Evolutionary conservation across 306 rosid species (phyloP).

Genomic region (Rubus parviflorus): DNA sequence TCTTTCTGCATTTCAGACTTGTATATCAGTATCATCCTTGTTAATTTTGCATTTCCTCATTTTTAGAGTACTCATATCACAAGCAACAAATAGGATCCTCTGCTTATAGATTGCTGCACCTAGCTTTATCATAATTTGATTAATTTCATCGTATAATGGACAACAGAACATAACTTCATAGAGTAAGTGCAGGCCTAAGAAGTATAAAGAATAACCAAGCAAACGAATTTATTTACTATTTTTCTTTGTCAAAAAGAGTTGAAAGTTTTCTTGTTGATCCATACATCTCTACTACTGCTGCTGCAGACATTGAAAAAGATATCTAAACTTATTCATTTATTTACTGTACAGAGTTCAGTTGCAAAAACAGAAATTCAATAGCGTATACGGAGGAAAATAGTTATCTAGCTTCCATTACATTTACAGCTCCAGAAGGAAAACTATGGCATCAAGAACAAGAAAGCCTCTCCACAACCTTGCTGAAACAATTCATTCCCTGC

Average conservation of each 20-base stretch:
- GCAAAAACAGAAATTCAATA: constrained; percentile 7
- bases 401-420: neutral
- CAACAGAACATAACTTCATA: too few relatives aligned
- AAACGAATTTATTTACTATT: too few relatives aligned
- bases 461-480: constrained; percentile 33
- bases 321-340: neutral
- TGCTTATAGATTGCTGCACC: neutral
- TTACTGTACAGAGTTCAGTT: neutral
- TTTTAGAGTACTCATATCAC: too few relatives aligned
- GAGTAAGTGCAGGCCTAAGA: too few relatives aligned
- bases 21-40: too few relatives aligned
- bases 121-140: neutral
- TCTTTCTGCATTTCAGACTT: too few relatives aligned
- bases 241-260: too few relatives aligned
- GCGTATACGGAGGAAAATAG: neutral
- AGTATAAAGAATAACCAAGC: neutral
- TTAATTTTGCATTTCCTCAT: too few relatives aligned
- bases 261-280: too few relatives aligned
- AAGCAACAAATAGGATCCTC: too few relatives aligned
- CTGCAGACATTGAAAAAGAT: neutral
- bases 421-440: constrained; percentile 3
- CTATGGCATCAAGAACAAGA: constrained; percentile 35
- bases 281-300: neutral
- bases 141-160: neutral
- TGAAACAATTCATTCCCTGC: constrained; percentile 36